These are phyloP conservation scores for Geotrichum fermentans DNA, from an alignment of 1,139 yeast genomes.

Conservation along the genomic window DNA sequence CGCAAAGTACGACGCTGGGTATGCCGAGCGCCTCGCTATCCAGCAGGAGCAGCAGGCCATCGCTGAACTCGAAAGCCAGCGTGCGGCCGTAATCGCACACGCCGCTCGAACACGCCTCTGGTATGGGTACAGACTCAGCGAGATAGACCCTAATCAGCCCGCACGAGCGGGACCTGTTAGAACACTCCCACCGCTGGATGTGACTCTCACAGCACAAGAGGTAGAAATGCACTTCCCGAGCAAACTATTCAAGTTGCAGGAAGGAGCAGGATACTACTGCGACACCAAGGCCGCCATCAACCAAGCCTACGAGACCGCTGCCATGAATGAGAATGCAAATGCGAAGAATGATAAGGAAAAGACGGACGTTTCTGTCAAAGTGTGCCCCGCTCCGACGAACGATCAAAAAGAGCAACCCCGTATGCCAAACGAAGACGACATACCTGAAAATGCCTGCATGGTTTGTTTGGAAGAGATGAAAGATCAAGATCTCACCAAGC, in stretches of 20 bases:
- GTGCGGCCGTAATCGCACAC: not conserved
- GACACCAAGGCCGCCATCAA: not conserved
- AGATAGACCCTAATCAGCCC: not conserved
- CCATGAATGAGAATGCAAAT: not conserved
- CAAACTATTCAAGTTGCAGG: not conserved
- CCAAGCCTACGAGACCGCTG: not conserved
- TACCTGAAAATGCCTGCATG: slow-evolving; percentile 14
- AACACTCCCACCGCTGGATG: not conserved
- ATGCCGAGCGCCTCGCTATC: slow-evolving; percentile 9
- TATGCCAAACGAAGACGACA: not conserved
- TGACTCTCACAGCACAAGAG: slow-evolving; percentile 4
- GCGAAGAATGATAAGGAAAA: not conserved
- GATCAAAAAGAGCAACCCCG: not conserved
- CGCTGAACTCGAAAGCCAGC: slow-evolving; percentile 6
- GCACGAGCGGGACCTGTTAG: not conserved
- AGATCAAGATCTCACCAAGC: slow-evolving; percentile 2
- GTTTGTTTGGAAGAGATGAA: slow-evolving; percentile 13
- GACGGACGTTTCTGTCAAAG: not conserved
- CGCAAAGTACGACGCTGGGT: slow-evolving; percentile 12
- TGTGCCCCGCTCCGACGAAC: not conserved
- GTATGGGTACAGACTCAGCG: slow-evolving; percentile 14
- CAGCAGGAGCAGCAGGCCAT: not conserved
- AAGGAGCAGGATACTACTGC: not conserved
- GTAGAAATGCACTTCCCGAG: slow-evolving; percentile 14
- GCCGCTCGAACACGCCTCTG: slow-evolving; percentile 7